These are phyloP conservation scores for Leucaena leucocephala DNA, from an alignment of 306 rosid genomes.

Conservation along the genomic window DNA sequence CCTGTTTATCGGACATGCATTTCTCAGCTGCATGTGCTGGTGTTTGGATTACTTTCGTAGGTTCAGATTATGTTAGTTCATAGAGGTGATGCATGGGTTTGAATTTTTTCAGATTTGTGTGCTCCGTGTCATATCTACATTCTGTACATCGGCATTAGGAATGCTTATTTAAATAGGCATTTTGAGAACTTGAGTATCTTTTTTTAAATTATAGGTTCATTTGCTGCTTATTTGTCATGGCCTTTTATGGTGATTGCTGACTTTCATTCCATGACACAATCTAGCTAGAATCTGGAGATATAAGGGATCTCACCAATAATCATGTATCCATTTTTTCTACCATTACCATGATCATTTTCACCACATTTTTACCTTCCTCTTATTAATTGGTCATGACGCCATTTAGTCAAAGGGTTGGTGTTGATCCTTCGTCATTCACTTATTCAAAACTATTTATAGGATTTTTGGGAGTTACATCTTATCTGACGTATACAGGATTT, in stretches of 20 bases:
- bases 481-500: constrained; percentile 17
- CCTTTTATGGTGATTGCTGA: constrained; percentile 41
- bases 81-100: constrained; percentile 69
- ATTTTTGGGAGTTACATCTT: constrained; percentile 45
- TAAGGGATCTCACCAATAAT: constrained; percentile 42
- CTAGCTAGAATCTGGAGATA: constrained; percentile 42
- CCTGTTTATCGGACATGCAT: constrained; percentile 71
- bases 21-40: constrained; percentile 57
- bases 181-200: constrained; percentile 4
- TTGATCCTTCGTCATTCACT: constrained; percentile 52
- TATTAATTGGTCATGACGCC: constrained; percentile 38
- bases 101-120: constrained; percentile 49
- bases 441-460: constrained; percentile 43
- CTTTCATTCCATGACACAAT: constrained; percentile 48
- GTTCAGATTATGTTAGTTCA: constrained; percentile 48
- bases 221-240: constrained; percentile 44
- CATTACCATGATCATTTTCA: constrained; percentile 54
- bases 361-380: constrained; percentile 32
- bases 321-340: constrained; percentile 43
- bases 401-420: constrained; percentile 44
- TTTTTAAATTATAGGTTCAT: constrained; percentile 34
- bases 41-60: constrained; percentile 53
- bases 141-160: constrained; percentile 62
- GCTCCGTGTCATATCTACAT: constrained; percentile 47
- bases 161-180: constrained; percentile 47